Conservation (phyloP, 2,329 filamentous ascomycete species). For the Pleoardoris graminearum region DNA sequence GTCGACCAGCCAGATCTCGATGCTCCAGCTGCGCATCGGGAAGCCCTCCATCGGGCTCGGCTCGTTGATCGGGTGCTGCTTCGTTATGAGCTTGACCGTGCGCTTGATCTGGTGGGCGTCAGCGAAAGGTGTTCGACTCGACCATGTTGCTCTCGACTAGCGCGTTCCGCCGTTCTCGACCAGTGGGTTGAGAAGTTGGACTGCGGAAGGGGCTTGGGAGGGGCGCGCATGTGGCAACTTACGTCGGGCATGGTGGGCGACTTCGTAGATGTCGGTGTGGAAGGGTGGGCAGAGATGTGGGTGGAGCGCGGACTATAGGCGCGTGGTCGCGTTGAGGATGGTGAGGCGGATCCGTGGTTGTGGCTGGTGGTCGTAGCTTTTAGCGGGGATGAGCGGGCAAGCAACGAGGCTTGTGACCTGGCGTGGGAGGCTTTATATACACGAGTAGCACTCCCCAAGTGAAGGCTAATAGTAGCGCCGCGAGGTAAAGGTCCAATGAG, state of each 20-base stretch:
- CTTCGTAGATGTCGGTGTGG: neutral
- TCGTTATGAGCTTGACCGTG: conserved; percentile 88
- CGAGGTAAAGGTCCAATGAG: too few species aligned
- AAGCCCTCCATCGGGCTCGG: conserved; percentile 82
- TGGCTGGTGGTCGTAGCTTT: conserved; percentile 20
- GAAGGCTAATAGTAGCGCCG: too few species aligned
- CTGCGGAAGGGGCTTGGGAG: too few species aligned
- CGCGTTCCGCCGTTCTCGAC: too few species aligned
- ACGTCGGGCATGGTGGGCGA: conserved; percentile 1
- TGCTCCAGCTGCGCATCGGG: conserved; percentile 90
- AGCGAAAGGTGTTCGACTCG: too few species aligned
- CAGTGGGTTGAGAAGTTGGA: too few species aligned
- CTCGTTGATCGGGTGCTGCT: conserved; percentile 84
- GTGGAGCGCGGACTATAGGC: neutral
- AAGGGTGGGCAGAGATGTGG: neutral
- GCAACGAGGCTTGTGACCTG: conserved; percentile 5
- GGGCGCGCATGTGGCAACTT: too few species aligned
- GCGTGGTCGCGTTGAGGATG: conserved; percentile 13
- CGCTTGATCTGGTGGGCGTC: conserved; percentile 79
- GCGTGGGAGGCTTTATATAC: neutral
- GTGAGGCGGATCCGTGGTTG: conserved; percentile 13
- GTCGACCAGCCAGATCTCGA: conserved; percentile 82
- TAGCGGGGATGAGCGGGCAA: conserved; percentile 13
- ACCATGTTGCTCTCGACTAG: too few species aligned
- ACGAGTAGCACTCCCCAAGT: too few species aligned